Conservation (phyloP, 2,329 filamentous ascomycete species). For the Stagonosporopsis tanaceti region DNA sequence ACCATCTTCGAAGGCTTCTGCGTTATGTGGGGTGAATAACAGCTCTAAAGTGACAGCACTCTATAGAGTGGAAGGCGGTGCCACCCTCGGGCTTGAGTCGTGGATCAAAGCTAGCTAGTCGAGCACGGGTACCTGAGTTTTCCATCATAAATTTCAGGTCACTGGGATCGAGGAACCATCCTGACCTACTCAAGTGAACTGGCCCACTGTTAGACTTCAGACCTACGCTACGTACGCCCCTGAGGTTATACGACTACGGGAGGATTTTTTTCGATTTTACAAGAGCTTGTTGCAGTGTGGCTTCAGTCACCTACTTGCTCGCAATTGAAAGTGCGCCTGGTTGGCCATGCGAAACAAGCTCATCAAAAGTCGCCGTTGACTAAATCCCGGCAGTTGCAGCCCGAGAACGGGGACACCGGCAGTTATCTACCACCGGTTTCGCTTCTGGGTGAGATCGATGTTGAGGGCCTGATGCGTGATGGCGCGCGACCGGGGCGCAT, state of each 20-base stretch:
- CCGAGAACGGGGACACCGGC: neutral
- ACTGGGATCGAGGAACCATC: neutral
- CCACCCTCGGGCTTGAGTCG: conserved; percentile 3
- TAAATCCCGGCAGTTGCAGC: neutral
- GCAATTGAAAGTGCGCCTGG: neutral
- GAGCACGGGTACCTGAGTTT: conserved; percentile 1
- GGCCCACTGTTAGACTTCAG: neutral
- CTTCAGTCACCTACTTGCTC: neutral
- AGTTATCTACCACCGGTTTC: neutral
- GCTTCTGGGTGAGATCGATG: neutral
- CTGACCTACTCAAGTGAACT: neutral
- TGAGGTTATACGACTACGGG: neutral
- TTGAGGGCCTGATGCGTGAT: neutral
- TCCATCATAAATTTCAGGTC: neutral
- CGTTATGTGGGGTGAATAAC: neutral
- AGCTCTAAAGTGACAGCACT: conserved; percentile 1
- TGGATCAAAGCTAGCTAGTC: conserved; percentile 6
- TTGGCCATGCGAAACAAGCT: conserved; percentile 3
- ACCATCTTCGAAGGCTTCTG: neutral
- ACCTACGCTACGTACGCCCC: neutral
- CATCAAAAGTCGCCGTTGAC: neutral
- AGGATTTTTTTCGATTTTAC: neutral
- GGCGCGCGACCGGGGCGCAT: conserved; percentile 1
- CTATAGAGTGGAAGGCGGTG: neutral
- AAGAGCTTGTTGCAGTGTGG: neutral